These are phyloP conservation scores for Ascocoryne sarcoides DNA, from an alignment of 2,329 filamentous ascomycete species.

Conservation along the genomic window DNA sequence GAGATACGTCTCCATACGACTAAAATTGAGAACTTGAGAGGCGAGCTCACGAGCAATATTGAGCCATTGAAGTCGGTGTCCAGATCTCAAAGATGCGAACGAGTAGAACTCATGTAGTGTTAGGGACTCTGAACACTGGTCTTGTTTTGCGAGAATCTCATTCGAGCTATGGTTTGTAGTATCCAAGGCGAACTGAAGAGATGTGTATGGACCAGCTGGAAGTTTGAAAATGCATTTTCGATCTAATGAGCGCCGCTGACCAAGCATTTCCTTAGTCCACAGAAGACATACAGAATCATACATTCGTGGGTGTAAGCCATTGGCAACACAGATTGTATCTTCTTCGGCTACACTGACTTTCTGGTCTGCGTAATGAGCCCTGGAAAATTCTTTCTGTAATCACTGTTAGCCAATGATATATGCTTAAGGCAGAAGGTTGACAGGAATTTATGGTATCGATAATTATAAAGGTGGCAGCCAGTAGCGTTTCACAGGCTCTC, in stretches of 20 bases:
- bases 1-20: constrained; percentile 37
- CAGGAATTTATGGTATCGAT: too few species aligned
- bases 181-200: constrained; percentile 22
- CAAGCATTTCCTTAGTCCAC: constrained; percentile 13
- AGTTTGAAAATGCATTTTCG: constrained; percentile 35
- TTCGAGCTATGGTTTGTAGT: constrained; percentile 35
- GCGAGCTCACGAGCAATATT: constrained; percentile 46
- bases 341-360: constrained; percentile 23
- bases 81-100: constrained; percentile 40
- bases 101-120: constrained; percentile 45
- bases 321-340: constrained; percentile 35
- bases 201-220: constrained; percentile 18
- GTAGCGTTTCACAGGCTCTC: too few species aligned
- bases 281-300: constrained; percentile 25
- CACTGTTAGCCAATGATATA: too few species aligned
- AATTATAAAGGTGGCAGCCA: too few species aligned
- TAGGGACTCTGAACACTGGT: constrained; percentile 38
- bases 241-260: constrained; percentile 18
- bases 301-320: constrained; percentile 35
- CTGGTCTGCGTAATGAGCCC: constrained; percentile 29
- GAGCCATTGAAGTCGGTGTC: constrained; percentile 42
- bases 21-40: constrained; percentile 40
- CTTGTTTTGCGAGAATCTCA: constrained; percentile 40
- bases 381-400: constrained; percentile 11
- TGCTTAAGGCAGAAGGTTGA: too few species aligned